Evolutionary conservation across 1,284 basidiomycete species (phyloP), one percentile per base, ranked within the genome.

Genomic region (Nidula niveotomentosa): DNA sequence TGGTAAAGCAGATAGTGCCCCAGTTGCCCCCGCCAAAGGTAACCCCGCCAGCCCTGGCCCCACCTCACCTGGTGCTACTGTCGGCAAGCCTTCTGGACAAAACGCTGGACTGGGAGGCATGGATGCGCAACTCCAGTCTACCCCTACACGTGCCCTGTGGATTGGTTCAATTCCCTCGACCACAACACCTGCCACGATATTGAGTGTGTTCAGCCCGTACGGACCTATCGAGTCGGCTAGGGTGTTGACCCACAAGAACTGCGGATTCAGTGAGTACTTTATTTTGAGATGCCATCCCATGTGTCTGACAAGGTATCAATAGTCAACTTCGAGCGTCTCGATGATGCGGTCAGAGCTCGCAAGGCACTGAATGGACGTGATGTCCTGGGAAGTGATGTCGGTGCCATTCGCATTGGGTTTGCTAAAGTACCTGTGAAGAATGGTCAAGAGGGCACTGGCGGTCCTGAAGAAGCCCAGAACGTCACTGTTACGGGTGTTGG

Each of bases 301-400:
- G 4, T 59, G 56, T 53, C 18, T 39, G 37, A 39, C 37, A n/a
- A n/a, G n/a, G 37, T 49, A 43, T 45, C 50, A 37, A 55, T 59
- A 87, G 91, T 98, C 77, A 99, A 99, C 71, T 99, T 97, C 71
- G 96, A 99, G 73, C 88, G 94, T 54, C 80, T 98, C 48, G 97
- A 98, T 68, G 96, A 98, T 68, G 97, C 96, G 43, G 91, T 98
- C 54, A 81, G 93, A 33, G 96, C 96, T 36, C 85, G 96, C 57
- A 97, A 97, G 70, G 92, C 96, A 13, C 79, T 99, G 55, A 96
- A 98, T 66, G 94, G 94, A 18, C 88, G 94, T 48, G 96, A 98
- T 68, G 92, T 98, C 23, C 80, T 99, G 30, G 96, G 96, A 8
- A 91, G 90, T 60, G 96, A 98, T 59, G 93, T 98, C 41, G 96